Conservation (phyloP, 805 yeast genomes). For the Yamadazyma endophytica region DNA sequence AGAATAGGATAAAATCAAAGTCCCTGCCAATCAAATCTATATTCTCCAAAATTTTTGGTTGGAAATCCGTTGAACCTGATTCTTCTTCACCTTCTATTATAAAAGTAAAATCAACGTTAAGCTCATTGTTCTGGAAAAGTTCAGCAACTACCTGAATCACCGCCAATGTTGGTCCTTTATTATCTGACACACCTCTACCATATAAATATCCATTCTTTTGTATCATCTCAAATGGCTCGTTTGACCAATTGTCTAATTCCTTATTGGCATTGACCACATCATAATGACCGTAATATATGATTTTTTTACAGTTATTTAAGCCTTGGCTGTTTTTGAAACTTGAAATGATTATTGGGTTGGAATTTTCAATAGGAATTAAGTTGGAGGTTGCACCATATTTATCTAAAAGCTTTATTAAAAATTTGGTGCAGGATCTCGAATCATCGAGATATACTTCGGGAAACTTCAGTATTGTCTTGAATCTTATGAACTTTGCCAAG, state of each 20-base stretch:
- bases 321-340: constrained; percentile 35
- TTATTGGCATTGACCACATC: constrained; percentile 84
- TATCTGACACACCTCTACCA: constrained; percentile 92
- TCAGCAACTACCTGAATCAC: constrained; percentile 85
- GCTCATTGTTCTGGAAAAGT: constrained; percentile 43
- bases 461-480: constrained; percentile 71
- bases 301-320: constrained; percentile 25
- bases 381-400: constrained; percentile 68
- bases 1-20: constrained; percentile 84
- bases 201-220: constrained; percentile 81
- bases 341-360: constrained; percentile 85
- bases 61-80: constrained; percentile 84
- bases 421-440: constrained; percentile 82
- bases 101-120: constrained; percentile 74
- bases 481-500: constrained; percentile 59
- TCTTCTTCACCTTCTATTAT: constrained; percentile 95
- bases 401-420: constrained; percentile 55
- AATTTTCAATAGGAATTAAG: constrained; percentile 67
- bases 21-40: constrained; percentile 46
- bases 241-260: constrained; percentile 57
- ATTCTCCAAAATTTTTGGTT: constrained; percentile 54
- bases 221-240: constrained; percentile 73
- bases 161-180: constrained; percentile 89
- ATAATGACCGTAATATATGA: constrained; percentile 93
- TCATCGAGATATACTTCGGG: constrained; percentile 70